Evolutionary conservation across 1,284 basidiomycete genomes (phyloP), one percentile per base, ranked within the genome.

Genomic region (Puccinia hordei): DNA sequence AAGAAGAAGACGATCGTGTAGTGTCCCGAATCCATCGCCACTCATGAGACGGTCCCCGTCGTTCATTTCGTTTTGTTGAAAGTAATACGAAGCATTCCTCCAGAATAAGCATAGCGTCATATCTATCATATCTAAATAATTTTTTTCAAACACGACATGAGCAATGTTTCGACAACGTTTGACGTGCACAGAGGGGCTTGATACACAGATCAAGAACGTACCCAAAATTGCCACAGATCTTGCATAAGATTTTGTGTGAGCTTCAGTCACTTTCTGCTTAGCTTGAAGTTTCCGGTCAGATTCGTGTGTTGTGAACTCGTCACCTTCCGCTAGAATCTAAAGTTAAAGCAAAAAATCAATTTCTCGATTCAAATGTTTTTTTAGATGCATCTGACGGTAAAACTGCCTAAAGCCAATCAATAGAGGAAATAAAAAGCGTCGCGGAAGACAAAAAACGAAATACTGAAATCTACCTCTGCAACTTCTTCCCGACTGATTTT

Each of bases 401-500:
- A 22, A 17, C 51, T 4, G 30, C n/a, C 1, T n/a, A 41, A 24
- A n/a, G n/a, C 19, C 15, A 41, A 13, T 61, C 19, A 35, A 24
- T 27, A 22, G 17, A 30, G 30, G 5, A n/a, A 27, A 49, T 0
- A 44, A 53, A n/a, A 30, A 35, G 33, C 35, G 30, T 8, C 22
- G 46, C 3, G 19, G 6, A 24, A n/a, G 30, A 35, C 10, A 35
- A 3, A 46, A 35, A 15, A 59, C 53, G 22, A 66, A 22, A 59
- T 22, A 6, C 22, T 38, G 44, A 61, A 6, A 24, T 55, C 49
- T 57, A 80, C 79, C 72, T 80, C 79, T 22, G 61, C 46, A 30
- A 80, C 71, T 68, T 80, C 79, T 41, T 80, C 79, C n/a, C 79
- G 55, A 59, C 72, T 73, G 41, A 80, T 80, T 53, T 68, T 80